Evolutionary conservation across 495 filamentous ascomycete genomes (phyloP), one percentile per base, ranked within the genome.

Genomic region (Podospora pseudocomata): DNA sequence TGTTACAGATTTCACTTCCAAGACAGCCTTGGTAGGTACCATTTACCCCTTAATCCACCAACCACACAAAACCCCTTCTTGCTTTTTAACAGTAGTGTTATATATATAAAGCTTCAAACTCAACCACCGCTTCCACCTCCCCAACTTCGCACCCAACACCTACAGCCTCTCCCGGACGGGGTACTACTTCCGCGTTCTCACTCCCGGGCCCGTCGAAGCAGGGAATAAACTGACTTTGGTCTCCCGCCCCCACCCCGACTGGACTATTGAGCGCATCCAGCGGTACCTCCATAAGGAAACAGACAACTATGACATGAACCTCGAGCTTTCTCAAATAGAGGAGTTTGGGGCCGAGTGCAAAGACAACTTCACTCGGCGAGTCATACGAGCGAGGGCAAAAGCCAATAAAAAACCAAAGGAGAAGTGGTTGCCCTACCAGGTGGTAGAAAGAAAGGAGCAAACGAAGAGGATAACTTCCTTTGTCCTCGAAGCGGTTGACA

Each of bases 211-310:
- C n/a, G 78, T 87, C 39, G 68, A 75, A n/a, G 79, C 79, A 0
- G 84, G 82, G 4, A 82, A 85, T 67, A 74, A 73, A 63, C 81
- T 86, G 65, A 66, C 70, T 0, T 76, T 86, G 0, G 73, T 85
- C 0, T 75, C 81, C 71, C 72, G 81, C 4, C 75, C 58, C 27
- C 75, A 82, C 71, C 85, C 85, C 0, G 34, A 76, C 44, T 88
- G 86, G 86, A 85, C 83, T 4, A 80, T 88, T 59, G 84, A 83
- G 71, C 71, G 81, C 15, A 72, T 88, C 2, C 85, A 87, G 71
- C 80, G 86, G 67, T 87, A 84, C 66, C 73, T 87, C 57, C 83
- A 87, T 72, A 71, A 81, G 5, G 80, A 80, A 44, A 78, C 72
- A 57, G 75, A 73, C 23, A 78, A 87, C 68, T 69, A 70, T 0